Evolutionary conservation across 2,329 filamentous ascomycete species (phyloP).

Genomic region (Zopfia rhizophila): DNA sequence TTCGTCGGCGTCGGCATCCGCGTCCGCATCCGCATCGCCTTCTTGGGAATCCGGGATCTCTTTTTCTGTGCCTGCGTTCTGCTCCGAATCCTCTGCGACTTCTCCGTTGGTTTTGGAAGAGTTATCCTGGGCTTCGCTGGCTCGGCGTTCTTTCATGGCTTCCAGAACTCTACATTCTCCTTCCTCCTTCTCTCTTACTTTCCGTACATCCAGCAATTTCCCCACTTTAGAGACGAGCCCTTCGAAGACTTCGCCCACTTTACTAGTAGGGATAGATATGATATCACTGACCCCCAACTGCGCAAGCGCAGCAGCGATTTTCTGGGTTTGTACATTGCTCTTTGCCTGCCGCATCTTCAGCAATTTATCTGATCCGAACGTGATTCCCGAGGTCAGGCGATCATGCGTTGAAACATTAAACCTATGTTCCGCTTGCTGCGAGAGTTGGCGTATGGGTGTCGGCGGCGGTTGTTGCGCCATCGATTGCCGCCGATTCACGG

Average conservation of each 20-base stretch:
- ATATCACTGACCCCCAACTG: constrained; percentile 77
- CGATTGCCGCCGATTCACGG: constrained; percentile 47
- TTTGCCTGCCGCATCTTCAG: constrained; percentile 83
- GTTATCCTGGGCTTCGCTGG: constrained; percentile 26
- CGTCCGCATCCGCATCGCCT: constrained; percentile 55
- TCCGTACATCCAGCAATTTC: constrained; percentile 76
- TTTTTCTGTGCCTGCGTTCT: constrained; percentile 15
- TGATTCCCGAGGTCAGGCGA: constrained; percentile 83
- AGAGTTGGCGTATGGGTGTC: constrained; percentile 63
- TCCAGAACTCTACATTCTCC: constrained; percentile 63
- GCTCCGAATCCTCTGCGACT: constrained; percentile 42
- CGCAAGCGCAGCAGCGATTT: constrained; percentile 76
- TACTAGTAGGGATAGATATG: constrained; percentile 78
- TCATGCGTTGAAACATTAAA: constrained; percentile 91
- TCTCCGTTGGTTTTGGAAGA: constrained; percentile 41
- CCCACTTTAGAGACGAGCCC: constrained; percentile 74
- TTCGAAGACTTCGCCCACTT: constrained; percentile 77
- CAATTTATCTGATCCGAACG: constrained; percentile 87
- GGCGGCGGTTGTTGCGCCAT: constrained; percentile 52
- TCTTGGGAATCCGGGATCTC: constrained; percentile 30
- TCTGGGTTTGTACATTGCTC: constrained; percentile 77
- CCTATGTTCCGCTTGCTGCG: constrained; percentile 76
- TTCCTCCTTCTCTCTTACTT: constrained; percentile 79
- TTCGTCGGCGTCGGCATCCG: constrained; percentile 21
- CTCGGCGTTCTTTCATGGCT: constrained; percentile 49